phyloP scores from a whole-genome alignment of 1,139 yeast genomes.

The Pichia sp. region DNA sequence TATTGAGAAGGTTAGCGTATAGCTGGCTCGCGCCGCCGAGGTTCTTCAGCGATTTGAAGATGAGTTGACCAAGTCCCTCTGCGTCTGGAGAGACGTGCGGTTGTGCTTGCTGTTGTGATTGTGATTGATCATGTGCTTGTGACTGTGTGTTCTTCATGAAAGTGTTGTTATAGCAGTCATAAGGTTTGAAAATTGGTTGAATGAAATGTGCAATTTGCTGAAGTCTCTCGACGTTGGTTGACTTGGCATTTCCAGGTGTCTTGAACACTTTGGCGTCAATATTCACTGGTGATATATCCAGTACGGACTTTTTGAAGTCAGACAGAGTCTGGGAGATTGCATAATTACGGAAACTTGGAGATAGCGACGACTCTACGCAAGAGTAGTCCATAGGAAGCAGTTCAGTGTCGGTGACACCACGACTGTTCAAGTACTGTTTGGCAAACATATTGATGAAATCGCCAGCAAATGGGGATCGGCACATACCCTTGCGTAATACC shows the following conservation, averaged over 20 bases:
- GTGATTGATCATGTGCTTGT: too few species aligned
- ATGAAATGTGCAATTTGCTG: slow-evolving; percentile 35
- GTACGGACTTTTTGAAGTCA: slow-evolving; percentile 43
- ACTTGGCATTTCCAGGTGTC: slow-evolving; percentile 38
- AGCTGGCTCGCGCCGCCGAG: slow-evolving; percentile 33
- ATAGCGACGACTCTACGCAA: slow-evolving; percentile 18
- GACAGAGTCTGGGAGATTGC: slow-evolving; percentile 36
- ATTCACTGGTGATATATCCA: slow-evolving; percentile 27
- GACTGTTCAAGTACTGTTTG: slow-evolving; percentile 31
- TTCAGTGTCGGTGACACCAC: slow-evolving; percentile 23
- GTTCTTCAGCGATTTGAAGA: slow-evolving; percentile 37
- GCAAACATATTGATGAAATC: slow-evolving; percentile 57
- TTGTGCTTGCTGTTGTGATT: too few species aligned
- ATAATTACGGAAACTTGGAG: slow-evolving; percentile 43
- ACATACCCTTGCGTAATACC: slow-evolving; percentile 51
- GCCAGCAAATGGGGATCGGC: slow-evolving; percentile 61
- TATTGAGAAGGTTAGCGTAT: slow-evolving; percentile 39
- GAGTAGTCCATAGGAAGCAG: slow-evolving; percentile 25
- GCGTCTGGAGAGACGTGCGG: slow-evolving; percentile 30
- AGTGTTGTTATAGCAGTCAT: too few species aligned
- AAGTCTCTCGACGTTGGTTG: slow-evolving; percentile 31
- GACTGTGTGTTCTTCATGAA: too few species aligned
- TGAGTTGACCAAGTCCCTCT: slow-evolving; percentile 40
- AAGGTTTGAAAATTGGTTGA: slow-evolving; percentile 53
- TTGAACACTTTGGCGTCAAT: slow-evolving; percentile 34